Conservation (phyloP, 2,329 filamentous ascomycete genomes). For the Colletotrichum spaethianum region DNA sequence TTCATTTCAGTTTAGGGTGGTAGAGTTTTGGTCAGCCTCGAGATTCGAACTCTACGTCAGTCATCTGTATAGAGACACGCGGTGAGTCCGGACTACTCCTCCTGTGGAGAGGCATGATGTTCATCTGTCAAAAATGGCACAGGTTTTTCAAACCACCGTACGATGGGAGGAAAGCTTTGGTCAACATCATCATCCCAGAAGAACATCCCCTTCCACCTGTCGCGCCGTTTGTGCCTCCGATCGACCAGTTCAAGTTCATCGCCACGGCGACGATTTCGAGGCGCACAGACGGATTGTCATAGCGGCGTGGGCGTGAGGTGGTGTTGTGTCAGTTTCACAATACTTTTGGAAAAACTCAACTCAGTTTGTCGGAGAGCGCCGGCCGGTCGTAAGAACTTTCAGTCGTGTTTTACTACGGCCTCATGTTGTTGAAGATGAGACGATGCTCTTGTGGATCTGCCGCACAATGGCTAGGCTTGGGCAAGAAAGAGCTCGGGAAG, state of each 20-base stretch:
- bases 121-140: background rate
- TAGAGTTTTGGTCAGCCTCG: conserved; percentile 37
- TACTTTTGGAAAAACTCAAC: background rate
- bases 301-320: background rate
- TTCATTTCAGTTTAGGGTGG: conserved; percentile 38
- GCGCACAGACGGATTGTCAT: conserved; percentile 39
- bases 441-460: background rate
- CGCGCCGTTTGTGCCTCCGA: conserved; percentile 28
- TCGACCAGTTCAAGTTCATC: conserved; percentile 38
- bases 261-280: conserved; percentile 38
- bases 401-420: conserved; percentile 33
- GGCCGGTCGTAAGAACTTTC: conserved; percentile 14
- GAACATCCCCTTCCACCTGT: conserved; percentile 24
- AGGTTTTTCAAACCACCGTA: conserved; percentile 30
- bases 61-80: conserved; percentile 37
- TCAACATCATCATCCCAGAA: conserved; percentile 29
- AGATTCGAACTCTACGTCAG: conserved; percentile 37
- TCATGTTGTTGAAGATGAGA: conserved; percentile 22
- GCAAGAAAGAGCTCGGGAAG: background rate
- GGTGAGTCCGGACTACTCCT: conserved; percentile 17
- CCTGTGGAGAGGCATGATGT: background rate
- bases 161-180: conserved; percentile 31
- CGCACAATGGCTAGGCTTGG: background rate
- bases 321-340: background rate
- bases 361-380: background rate